A percentile compares a stretch with the other conserved stretches of the same genome.
phyloP scores from a whole-genome alignment of 2,329 filamentous ascomycete genomes.

The Mariannaea elegans region DNA sequence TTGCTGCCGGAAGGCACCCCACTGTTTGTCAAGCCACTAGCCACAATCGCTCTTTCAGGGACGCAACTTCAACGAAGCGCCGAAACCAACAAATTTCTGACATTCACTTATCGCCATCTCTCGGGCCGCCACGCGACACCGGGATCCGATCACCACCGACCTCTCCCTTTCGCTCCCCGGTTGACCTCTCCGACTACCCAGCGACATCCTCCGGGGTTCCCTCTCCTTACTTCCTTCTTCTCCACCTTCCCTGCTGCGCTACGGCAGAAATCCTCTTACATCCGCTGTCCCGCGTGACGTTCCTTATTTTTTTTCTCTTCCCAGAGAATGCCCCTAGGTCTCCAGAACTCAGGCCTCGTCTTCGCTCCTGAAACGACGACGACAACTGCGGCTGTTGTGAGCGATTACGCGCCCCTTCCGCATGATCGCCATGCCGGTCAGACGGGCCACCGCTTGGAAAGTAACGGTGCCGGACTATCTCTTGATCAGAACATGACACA shows the following conservation, averaged over 20 bases:
- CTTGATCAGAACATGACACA: conserved; percentile 46
- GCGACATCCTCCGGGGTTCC: not conserved
- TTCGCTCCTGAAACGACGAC: conserved; percentile 34
- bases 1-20: not conserved
- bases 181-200: not conserved
- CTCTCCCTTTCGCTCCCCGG: not conserved
- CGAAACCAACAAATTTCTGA: conserved; percentile 21
- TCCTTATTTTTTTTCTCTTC: conserved; percentile 14
- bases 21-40: conserved; percentile 2
- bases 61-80: conserved; percentile 9
- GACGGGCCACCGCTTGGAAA: conserved; percentile 38
- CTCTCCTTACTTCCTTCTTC: not conserved
- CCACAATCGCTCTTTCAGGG: conserved; percentile 4
- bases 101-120: conserved; percentile 17
- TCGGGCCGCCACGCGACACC: conserved; percentile 22
- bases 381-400: conserved; percentile 18
- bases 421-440: conserved; percentile 47
- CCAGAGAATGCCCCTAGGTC: conserved; percentile 40
- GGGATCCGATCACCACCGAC: not conserved
- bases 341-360: conserved; percentile 35
- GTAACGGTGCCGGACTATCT: conserved; percentile 36
- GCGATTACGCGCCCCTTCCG: conserved; percentile 34
- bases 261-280: not conserved
- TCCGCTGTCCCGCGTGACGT: conserved; percentile 21
- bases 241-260: not conserved